A percentile compares a stretch with the other conserved stretches of the same genome.
Conservation (phyloP, 1,284 basidiomycete species). For the Ceratobasidium sp. region DNA sequence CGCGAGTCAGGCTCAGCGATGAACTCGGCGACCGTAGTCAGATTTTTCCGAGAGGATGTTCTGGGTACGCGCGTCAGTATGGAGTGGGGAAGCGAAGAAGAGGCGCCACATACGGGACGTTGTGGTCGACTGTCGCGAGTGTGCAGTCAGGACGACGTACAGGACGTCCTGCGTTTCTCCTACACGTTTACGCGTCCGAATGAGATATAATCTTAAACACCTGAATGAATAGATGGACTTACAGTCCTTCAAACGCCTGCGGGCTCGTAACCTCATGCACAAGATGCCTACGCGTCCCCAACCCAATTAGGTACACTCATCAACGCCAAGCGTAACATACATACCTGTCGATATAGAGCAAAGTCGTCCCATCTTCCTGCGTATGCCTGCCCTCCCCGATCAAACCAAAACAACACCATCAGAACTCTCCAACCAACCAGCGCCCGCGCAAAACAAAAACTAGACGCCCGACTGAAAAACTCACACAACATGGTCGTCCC, state of each 20-base stretch:
- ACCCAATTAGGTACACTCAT: no score
- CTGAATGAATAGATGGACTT: constrained; percentile 55
- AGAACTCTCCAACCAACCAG: constrained; percentile 30
- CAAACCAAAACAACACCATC: constrained; percentile 11
- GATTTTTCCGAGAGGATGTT: constrained; percentile 88
- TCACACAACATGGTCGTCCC: constrained; percentile 94
- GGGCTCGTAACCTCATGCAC: constrained; percentile 97
- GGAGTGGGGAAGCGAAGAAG: neutral
- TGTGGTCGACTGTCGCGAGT: constrained; percentile 95
- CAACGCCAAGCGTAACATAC: no score
- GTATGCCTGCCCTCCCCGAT: constrained; percentile 65
- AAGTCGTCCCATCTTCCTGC: constrained; percentile 85
- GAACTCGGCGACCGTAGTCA: constrained; percentile 81
- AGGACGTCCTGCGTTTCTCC: constrained; percentile 82
- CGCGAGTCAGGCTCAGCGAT: constrained; percentile 91
- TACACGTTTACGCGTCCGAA: constrained; percentile 53
- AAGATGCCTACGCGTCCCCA: constrained; percentile 82
- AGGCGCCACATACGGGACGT: constrained; percentile 82
- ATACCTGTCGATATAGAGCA: constrained; percentile 94
- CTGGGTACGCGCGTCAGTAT: constrained; percentile 60
- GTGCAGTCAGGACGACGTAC: constrained; percentile 95
- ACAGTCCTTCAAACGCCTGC: constrained; percentile 96
- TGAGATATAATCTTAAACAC: constrained; percentile 30
- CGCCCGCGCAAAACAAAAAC: neutral
- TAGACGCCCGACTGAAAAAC: constrained; percentile 58